phyloP scores from a whole-genome alignment of 1,284 basidiomycete species.

The Singerocomus inundabilis region DNA sequence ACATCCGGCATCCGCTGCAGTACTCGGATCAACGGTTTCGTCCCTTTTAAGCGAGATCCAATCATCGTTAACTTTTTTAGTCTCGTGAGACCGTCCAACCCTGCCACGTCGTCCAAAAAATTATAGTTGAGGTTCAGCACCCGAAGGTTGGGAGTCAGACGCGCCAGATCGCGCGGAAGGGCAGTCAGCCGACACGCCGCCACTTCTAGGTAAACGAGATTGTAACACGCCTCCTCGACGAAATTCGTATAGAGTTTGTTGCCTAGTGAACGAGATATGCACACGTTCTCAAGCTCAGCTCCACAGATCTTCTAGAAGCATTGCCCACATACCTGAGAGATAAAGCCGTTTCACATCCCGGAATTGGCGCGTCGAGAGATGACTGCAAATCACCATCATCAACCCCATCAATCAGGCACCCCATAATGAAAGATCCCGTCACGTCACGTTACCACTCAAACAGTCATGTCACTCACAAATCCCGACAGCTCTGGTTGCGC shows the following conservation, averaged over 20 bases:
- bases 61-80: conserved; percentile 83
- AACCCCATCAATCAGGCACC: conserved; percentile 37
- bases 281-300: conserved; percentile 6
- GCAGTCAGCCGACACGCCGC: conserved; percentile 83
- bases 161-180: conserved; percentile 69
- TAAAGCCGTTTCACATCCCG: conserved; percentile 92
- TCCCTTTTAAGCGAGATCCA: conserved; percentile 75
- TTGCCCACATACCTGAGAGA: conserved; percentile 81
- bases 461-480: conserved; percentile 57
- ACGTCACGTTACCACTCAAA: conserved; percentile 26
- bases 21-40: conserved; percentile 68
- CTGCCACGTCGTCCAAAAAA: conserved; percentile 73
- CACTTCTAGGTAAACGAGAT: conserved; percentile 90
- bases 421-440: conserved; percentile 39
- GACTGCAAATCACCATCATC: conserved; percentile 44
- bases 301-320: conserved; percentile 7
- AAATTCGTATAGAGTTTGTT: conserved; percentile 46
- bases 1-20: conserved; percentile 72
- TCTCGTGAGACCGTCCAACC: conserved; percentile 69
- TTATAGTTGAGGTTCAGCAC: conserved; percentile 96
- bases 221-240: conserved; percentile 72
- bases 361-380: conserved; percentile 68
- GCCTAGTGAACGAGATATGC: conserved; percentile 35
- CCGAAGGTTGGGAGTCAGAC: conserved; percentile 81
- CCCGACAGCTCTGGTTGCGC: conserved; percentile 79